Base-by-base conservation (phyloP, 371 early-diverging fungal species). In the Mortierella sp. region DNA sequence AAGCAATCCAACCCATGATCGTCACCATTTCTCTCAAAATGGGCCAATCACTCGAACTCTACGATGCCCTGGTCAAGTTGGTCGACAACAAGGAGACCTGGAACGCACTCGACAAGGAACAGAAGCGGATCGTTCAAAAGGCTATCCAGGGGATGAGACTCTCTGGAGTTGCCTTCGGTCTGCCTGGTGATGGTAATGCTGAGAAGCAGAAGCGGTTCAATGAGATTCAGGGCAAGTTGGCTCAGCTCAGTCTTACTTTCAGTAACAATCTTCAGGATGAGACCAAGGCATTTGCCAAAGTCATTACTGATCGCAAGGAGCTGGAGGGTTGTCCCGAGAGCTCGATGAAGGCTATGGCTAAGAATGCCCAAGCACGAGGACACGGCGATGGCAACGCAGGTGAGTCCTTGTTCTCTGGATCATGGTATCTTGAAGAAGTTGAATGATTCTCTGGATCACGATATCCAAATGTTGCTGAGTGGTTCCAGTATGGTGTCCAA, bases 221-320 rank as follows among this genome's bases (percentile, higher is more conserved):
- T 55, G 91, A 91, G 72, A 91, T 93, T 32, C 91, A 90, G 27
- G 92, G 92, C 55, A 88, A 90, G 21, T 79, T 91, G 71, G 93
- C 94, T 0, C 88, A 91, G 49, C 79, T 94, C 12, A 91, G 91
- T 1, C 87, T 92, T 43, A 83, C 79, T 21, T 94, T 94, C 81
- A 88, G 90, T 55, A 93, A 94, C 78, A 90, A 94, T 75, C 89
- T 92, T 0, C 87, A 91, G 79, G 94, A 94, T 83, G 92, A 92
- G 6, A 93, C 93, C n/a, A 93, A 93, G 65, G 89, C 90, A 4
- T 94, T 89, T 80, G 89, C 89, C 27, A 78, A 89, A 24, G 74
- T 93, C 0, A 86, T 94, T 0, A 87, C 74, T 1, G 90, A 94
- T 35, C 79, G 79, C n/a, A 27, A 84, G 1, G 90, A 92, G 27